A percentile compares a stretch with the other conserved stretches of the same genome.
These are phyloP conservation scores for Diplotaxis tenuifolia DNA, from an alignment of 345 rosid species.

Conservation along the genomic window DNA sequence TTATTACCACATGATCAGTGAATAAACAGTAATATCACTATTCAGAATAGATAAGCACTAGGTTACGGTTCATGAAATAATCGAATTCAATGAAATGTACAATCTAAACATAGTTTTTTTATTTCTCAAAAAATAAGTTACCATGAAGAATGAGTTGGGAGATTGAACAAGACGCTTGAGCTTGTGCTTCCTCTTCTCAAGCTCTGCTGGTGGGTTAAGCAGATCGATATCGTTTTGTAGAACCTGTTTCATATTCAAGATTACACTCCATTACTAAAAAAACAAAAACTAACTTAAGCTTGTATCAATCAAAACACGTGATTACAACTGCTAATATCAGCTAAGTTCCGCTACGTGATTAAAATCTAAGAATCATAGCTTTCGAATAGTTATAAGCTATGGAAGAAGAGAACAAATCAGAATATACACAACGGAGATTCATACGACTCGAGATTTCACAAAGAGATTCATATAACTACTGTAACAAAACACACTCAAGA, in stretches of 20 bases:
- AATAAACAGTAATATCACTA: too few relatives aligned
- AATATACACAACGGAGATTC: not conserved
- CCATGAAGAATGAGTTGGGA: slow-evolving; percentile 75
- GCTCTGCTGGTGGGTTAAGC: slow-evolving; percentile 72
- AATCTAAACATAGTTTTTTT: not conserved
- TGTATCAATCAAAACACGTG: not conserved
- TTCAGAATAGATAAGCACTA: too few relatives aligned
- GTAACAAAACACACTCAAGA: not conserved
- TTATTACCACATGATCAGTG: too few relatives aligned
- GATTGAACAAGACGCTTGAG: slow-evolving; percentile 79
- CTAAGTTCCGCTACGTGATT: not conserved
- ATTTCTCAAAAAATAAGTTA: not conserved
- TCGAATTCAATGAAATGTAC: not conserved
- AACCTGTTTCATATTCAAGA: slow-evolving; percentile 37
- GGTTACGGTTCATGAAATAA: not conserved
- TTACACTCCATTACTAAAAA: not conserved
- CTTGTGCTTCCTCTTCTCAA: slow-evolving; percentile 82
- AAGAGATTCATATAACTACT: not conserved
- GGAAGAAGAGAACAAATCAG: not conserved
- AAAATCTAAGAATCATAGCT: not conserved
- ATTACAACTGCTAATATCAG: not conserved
- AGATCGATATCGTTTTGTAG: slow-evolving; percentile 70
- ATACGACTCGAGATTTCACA: not conserved
- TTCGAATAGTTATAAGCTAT: too few relatives aligned
- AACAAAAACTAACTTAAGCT: not conserved